Evolutionary conservation across 345 rosid genomes (phyloP), one percentile per base, ranked within the genome.

Genomic region (Hevea brasiliensis): DNA sequence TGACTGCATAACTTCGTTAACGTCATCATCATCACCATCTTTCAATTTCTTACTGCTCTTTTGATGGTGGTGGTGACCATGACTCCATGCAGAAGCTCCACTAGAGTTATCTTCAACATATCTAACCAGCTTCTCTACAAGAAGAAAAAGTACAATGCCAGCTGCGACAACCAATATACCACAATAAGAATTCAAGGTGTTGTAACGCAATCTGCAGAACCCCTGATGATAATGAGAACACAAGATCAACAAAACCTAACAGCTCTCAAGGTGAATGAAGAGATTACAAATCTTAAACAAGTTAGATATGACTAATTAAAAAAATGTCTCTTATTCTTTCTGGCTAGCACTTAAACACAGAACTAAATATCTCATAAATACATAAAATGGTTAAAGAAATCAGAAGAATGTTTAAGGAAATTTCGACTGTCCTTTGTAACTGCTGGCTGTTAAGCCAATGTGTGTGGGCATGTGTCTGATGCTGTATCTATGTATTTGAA

Each of bases 111-210:
- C 89, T 72, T 95, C 97, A 21, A 95, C 91, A 78, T 88, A 92
- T 77, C 98, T 89, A 71, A 95, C 98, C 77, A 92, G 68, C 87
- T 91, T 95, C 89, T 95, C 99, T 58, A 95, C 97, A 50, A 95
- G 76, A 79, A 92, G 94, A 79, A 95, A 95, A 71, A 95, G 83
- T 75, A 92, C 94, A 80, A 95, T 92, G 79, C 99, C 99, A 86
- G 93, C 99, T 95, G 88, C 78, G 26, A 83, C 70, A 78, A 61
- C 56, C 56, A 83, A 78, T 77, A 80, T 32, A 72, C 50, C 76
- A 76, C 35, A 58, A 68, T 59, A 77, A 80, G 60, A 80, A 68
- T 56, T 74, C 63, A 76, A 75, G 51, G 17, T 55, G 53, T 55
- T 77, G 45, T 40, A 65, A 82, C 50, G 62, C 65, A 81, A 68